Conservation (phyloP, 2,329 filamentous ascomycete genomes). For the Kalaharituber pfeilii region DNA sequence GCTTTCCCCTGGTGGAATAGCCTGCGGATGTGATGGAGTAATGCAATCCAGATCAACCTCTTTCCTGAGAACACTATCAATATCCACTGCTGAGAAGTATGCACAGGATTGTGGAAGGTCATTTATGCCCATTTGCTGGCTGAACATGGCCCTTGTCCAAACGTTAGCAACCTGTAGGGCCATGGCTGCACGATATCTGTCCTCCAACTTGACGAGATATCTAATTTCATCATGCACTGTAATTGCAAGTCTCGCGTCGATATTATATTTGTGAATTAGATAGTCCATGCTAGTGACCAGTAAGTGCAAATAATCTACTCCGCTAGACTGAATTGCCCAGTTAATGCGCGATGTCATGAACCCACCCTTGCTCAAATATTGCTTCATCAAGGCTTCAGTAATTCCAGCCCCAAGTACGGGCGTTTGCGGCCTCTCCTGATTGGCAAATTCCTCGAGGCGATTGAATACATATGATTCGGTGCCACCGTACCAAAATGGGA, state of each 20-base stretch:
- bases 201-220: constrained; percentile 69
- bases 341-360: constrained; percentile 97
- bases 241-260: constrained; percentile 70
- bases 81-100: constrained; percentile 88
- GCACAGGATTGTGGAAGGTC: constrained; percentile 88
- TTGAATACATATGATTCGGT: constrained; percentile 98
- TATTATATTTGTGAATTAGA: constrained; percentile 64
- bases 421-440: constrained; percentile 77
- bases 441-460: constrained; percentile 90
- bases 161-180: constrained; percentile 85
- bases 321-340: constrained; percentile 95
- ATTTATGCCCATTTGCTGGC: constrained; percentile 87
- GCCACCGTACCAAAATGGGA: constrained; percentile 82
- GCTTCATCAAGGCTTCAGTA: constrained; percentile 80
- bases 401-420: constrained; percentile 89
- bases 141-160: constrained; percentile 96
- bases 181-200: constrained; percentile 80
- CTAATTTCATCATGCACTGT: constrained; percentile 97
- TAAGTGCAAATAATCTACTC: constrained; percentile 91
- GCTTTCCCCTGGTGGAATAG: constrained; percentile 71
- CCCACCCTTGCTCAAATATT: constrained; percentile 70
- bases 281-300: constrained; percentile 92
- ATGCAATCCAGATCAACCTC: constrained; percentile 97
- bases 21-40: constrained; percentile 63
- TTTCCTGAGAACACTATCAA: constrained; percentile 89